These are phyloP conservation scores for Collybia sordida DNA, from an alignment of 768 basidiomycete genomes.

Conservation along the genomic window DNA sequence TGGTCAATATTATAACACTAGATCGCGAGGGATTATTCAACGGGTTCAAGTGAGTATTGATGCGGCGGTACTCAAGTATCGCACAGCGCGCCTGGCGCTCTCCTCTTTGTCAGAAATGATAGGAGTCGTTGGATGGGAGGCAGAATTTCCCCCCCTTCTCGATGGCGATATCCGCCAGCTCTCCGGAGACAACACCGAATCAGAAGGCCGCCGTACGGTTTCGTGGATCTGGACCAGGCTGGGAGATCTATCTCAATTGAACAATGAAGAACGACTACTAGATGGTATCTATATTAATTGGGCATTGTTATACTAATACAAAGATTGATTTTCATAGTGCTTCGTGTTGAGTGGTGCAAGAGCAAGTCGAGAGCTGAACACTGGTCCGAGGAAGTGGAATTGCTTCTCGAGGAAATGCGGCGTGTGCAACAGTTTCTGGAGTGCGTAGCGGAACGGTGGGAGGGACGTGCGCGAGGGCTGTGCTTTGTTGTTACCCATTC, in stretches of 20 bases:
- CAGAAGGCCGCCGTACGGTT: background rate
- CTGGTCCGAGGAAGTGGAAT: too few species aligned
- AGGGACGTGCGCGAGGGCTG: background rate
- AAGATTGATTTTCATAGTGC: background rate
- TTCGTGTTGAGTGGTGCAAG: constrained; percentile 6
- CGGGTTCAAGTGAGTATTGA: background rate
- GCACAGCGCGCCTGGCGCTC: background rate
- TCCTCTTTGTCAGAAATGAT: background rate
- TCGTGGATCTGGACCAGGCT: too few species aligned
- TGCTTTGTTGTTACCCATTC: background rate
- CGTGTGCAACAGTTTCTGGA: background rate
- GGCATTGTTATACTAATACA: background rate
- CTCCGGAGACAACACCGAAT: background rate
- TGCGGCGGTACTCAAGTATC: background rate
- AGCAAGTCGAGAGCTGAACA: too few species aligned
- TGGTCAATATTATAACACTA: background rate
- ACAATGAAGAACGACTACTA: background rate
- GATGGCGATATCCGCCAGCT: background rate
- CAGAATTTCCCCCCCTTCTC: background rate
- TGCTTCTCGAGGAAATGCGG: constrained; percentile 3
- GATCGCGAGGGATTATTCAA: background rate
- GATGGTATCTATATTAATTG: background rate
- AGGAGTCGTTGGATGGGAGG: background rate
- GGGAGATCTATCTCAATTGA: background rate
- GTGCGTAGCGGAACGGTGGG: background rate